Evolutionary conservation across 2,329 filamentous ascomycete genomes (phyloP).

Genomic region (Fusarium heterosporum): DNA sequence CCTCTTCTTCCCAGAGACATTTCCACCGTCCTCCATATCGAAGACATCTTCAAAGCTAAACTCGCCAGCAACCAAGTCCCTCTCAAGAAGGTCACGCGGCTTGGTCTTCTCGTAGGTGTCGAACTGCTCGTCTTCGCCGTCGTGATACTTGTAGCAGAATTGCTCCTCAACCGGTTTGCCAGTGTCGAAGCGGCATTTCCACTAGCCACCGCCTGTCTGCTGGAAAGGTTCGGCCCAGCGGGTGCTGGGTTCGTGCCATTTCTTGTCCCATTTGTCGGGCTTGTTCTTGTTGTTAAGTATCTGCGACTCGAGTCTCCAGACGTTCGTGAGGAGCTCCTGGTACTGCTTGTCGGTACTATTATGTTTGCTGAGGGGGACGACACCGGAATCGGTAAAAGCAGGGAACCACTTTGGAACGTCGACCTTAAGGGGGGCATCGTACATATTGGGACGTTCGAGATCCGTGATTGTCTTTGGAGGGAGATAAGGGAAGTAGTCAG

Average conservation of each 20-base stretch:
- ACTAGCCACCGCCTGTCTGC: slow-evolving; percentile 44
- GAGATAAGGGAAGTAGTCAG: slow-evolving; percentile 5
- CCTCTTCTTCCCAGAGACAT: not conserved
- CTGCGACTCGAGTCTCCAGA: slow-evolving; percentile 32
- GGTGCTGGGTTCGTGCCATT: slow-evolving; percentile 37
- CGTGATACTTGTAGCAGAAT: slow-evolving; percentile 32
- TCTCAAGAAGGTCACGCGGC: slow-evolving; percentile 1
- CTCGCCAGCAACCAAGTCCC: not conserved
- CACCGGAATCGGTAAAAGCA: slow-evolving; percentile 21
- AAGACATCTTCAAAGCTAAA: slow-evolving; percentile 27
- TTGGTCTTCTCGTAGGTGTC: not conserved
- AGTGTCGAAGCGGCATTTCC: slow-evolving; percentile 44
- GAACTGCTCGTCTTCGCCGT: not conserved
- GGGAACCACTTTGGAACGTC: slow-evolving; percentile 40
- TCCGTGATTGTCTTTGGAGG: slow-evolving; percentile 8
- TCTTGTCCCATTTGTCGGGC: slow-evolving; percentile 32
- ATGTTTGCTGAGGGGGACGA: slow-evolving; percentile 22
- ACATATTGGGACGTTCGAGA: slow-evolving; percentile 7
- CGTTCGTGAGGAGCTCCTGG: slow-evolving; percentile 31
- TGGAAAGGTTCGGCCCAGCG: slow-evolving; percentile 35
- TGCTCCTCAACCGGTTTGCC: slow-evolving; percentile 33
- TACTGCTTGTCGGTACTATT: slow-evolving; percentile 22
- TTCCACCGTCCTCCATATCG: not conserved
- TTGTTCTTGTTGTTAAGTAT: slow-evolving; percentile 8
- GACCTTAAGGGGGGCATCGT: not conserved